Conservation (phyloP, 75 land plant species). For the Pinus albicaulis region DNA sequence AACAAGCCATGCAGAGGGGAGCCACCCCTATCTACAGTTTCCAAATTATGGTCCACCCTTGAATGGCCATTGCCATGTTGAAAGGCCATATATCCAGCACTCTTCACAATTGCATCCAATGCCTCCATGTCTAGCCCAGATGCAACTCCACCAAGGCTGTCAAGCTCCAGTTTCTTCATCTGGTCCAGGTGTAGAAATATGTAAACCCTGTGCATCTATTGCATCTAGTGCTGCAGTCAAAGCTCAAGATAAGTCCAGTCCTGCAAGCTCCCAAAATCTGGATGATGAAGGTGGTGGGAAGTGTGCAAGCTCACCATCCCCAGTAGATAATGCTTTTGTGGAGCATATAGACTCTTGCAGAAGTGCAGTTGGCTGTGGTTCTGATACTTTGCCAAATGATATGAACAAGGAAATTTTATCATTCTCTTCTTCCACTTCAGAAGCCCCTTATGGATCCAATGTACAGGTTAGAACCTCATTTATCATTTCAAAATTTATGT, state of each 20-base stretch:
- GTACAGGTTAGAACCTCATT: neutral
- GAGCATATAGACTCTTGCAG: neutral
- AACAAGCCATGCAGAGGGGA: constrained; percentile 44
- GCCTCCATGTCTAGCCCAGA: constrained; percentile 34
- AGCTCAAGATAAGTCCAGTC: neutral
- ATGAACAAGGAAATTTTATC: neutral
- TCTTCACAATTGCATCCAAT: constrained; percentile 40
- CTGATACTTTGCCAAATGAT: neutral
- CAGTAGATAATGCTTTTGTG: neutral
- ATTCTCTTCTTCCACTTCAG: neutral
- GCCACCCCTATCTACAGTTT: constrained; percentile 45
- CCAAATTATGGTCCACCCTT: constrained; percentile 53
- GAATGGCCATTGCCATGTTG: constrained; percentile 48
- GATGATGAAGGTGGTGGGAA: constrained; percentile 2
- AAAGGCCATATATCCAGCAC: constrained; percentile 58
- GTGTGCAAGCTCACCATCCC: neutral
- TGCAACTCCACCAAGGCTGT: constrained; percentile 24
- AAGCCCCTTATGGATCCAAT: neutral
- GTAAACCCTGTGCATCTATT: constrained; percentile 1
- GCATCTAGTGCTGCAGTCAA: neutral
- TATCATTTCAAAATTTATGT: neutral
- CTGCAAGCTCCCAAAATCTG: neutral
- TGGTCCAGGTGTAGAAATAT: neutral
- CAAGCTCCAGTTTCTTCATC: constrained; percentile 10
- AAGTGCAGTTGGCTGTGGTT: constrained; percentile 4